Evolutionary conservation across 805 yeast genomes (phyloP).

Genomic region (Metschnikowia orientalis): DNA sequence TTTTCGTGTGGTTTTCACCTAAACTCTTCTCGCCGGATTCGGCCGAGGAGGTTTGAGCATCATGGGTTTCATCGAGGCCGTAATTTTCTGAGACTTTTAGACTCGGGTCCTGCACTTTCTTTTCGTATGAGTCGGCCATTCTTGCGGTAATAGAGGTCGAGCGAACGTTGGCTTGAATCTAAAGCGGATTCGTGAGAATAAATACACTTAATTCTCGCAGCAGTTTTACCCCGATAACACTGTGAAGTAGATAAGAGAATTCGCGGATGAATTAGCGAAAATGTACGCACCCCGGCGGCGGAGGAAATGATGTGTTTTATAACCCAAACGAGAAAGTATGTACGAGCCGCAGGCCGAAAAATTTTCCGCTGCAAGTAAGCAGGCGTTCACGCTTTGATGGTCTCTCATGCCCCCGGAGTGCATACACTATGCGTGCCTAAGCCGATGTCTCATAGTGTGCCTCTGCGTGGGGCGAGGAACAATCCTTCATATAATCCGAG

Average conservation of each 20-base stretch:
- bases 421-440: too few species aligned
- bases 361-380: conserved; percentile 2
- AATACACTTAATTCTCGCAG: too few species aligned
- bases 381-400: too few species aligned
- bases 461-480: too few species aligned
- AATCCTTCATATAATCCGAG: too few species aligned
- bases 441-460: too few species aligned
- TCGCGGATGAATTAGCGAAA: conserved; percentile 1
- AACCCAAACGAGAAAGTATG: conserved; percentile 3
- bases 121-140: too few species aligned
- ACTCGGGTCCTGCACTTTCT: conserved; percentile 5
- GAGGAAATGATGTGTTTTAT: conserved; percentile 4
- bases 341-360: conserved; percentile 3
- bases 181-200: too few species aligned
- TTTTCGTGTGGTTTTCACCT: conserved; percentile 11
- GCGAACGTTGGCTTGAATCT: too few species aligned
- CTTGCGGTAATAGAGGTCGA: too few species aligned
- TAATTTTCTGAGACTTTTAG: conserved; percentile 8
- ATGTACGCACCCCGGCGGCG: neutral
- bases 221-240: too few species aligned
- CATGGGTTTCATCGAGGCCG: conserved; percentile 9
- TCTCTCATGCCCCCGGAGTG: too few species aligned
- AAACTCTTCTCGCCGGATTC: neutral
- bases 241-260: conserved; percentile 3
- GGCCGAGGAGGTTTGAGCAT: conserved; percentile 7